Percentiles rank a stretch among this genome's conserved stretches.
Conservation (phyloP, 192 early-diverging fungal species). For the Cetraspora pellucida region DNA sequence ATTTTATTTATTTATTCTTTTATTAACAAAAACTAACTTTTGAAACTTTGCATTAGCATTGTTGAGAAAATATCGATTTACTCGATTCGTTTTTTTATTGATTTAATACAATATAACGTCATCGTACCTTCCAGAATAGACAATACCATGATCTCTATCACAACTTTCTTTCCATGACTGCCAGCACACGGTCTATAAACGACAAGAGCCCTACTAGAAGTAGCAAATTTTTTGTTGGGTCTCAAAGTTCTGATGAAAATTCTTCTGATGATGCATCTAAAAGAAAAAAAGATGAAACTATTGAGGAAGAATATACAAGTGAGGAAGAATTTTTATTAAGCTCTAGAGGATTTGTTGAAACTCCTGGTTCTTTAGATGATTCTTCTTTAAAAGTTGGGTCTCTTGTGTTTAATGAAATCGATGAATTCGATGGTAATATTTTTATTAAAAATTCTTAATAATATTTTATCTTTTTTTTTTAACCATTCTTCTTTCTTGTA, state of each 20-base stretch:
- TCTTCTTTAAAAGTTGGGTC: background rate
- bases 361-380: background rate
- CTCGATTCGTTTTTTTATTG: too few species aligned
- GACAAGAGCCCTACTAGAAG: background rate
- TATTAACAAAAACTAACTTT: too few species aligned
- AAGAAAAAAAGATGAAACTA: background rate
- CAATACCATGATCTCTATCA: background rate
- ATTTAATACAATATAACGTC: too few species aligned
- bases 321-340: background rate
- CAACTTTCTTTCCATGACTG: background rate
- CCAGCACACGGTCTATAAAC: slow-evolving; percentile 6
- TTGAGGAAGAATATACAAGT: background rate
- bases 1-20: too few species aligned
- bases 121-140: background rate
- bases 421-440: slow-evolving; percentile 8
- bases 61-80: too few species aligned
- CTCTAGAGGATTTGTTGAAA: background rate
- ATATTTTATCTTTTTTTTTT: background rate
- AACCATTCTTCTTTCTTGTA: background rate
- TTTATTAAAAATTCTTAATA: background rate
- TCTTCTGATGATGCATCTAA: background rate
- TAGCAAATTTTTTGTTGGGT: slow-evolving; percentile 7
- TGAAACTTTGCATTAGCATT: too few species aligned
- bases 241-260: slow-evolving; percentile 4
- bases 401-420: background rate